Base-by-base conservation (phyloP, 768 basidiomycete species). In the Pleurotus platypus region DNA sequence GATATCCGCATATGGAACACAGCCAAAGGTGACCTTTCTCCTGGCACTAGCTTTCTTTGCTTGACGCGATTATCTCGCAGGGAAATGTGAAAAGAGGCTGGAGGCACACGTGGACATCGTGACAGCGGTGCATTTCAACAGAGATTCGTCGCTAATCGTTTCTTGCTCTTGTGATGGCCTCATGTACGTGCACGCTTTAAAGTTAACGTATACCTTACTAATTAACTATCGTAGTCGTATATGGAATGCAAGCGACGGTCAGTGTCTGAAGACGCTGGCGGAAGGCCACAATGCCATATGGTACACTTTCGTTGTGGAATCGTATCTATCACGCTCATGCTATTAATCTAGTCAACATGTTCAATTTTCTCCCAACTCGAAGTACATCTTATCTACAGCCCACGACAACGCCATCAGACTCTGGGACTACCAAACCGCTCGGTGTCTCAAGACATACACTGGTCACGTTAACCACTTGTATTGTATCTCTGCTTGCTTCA, bases 91-190 rank as follows among this genome's bases (percentile, higher is more conserved):
- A 70, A 89, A 92, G 70, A 90, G 88, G 2, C 68, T 99, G 20
- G 91, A 93, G 59, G 96, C 93, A 0, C 96, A 98, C 69, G 78
- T 94, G 48, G 96, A 98, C 71, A 95, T 91, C 58, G 92, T 98
- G 24, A 95, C 94, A 11, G 90, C 92, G 2, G 94, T 98, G 2
- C 89, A 92, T 67, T 99, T 96, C 76, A 96, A 95, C 66, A 72
- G 85, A 66, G 96, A 98, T 63, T 92, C 93, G 0, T 87, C 88
- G 0, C 80, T 99, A 68, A 86, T 99, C 58, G 90, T 97, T 2
- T 95, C 93, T 26, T 94, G 92, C 66, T 84, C 92, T 53, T 83
- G 92, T 57, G 96, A 99, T 64, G 96, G 96, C 5, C 75, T 98
- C 55, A 96, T 98, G 96, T 97, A 66, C 66, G 88, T 76, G 45